Conservation (phyloP, 148 eudicot species). For the Heliosperma pusillum region DNA sequence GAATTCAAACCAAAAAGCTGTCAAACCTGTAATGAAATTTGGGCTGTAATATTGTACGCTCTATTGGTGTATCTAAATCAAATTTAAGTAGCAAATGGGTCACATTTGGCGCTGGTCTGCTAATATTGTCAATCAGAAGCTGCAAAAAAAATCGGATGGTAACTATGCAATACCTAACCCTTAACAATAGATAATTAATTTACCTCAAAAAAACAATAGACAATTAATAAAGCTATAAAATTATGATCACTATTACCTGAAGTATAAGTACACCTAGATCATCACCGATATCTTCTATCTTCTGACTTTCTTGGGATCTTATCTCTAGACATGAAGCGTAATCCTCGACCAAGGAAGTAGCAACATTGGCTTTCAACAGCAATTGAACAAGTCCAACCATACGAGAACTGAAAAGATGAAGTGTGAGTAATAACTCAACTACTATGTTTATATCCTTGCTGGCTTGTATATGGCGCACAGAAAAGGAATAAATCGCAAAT, state of each 20-base stretch:
- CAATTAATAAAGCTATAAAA: neutral
- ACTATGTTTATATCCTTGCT: neutral
- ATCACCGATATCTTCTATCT: slow-evolving; percentile 66
- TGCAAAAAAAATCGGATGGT: slow-evolving; percentile 31
- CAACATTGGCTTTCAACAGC: slow-evolving; percentile 72
- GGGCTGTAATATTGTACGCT: slow-evolving; percentile 81
- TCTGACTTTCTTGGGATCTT: slow-evolving; percentile 78
- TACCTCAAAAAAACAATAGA: too few relatives aligned
- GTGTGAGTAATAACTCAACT: neutral
- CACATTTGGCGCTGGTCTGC: slow-evolving; percentile 87
- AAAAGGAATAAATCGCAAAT: neutral
- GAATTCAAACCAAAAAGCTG: neutral
- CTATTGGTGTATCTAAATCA: slow-evolving; percentile 75
- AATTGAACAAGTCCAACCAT: slow-evolving; percentile 84
- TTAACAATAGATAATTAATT: neutral
- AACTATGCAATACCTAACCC: neutral
- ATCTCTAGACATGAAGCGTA: slow-evolving; percentile 95
- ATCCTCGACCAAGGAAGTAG: slow-evolving; percentile 79
- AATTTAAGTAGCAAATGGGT: slow-evolving; percentile 88
- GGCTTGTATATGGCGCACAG: neutral
- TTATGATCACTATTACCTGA: slow-evolving; percentile 42
- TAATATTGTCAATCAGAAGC: slow-evolving; percentile 88
- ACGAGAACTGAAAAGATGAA: slow-evolving; percentile 55
- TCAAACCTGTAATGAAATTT: slow-evolving; percentile 84
- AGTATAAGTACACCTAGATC: slow-evolving; percentile 90